Conservation (phyloP, 768 basidiomycete genomes). For the Pisolithus microcarpus region DNA sequence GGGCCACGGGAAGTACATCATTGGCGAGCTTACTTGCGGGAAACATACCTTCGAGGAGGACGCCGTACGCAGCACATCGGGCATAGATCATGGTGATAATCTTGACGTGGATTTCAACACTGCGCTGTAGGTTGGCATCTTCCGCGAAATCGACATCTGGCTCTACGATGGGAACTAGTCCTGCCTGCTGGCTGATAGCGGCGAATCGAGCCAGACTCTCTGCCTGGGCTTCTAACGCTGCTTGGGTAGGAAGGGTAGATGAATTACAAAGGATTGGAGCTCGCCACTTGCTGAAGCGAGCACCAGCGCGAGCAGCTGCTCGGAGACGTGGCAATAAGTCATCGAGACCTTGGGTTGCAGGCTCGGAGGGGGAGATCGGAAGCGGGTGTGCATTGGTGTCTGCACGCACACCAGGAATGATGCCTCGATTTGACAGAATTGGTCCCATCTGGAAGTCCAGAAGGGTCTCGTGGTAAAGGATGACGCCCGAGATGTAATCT, state of each 20-base stretch:
- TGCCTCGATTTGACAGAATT: conserved; percentile 36
- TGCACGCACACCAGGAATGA: conserved; percentile 45
- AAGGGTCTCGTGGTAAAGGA: conserved; percentile 43
- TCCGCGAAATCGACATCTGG: conserved; percentile 46
- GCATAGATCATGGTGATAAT: conserved; percentile 41
- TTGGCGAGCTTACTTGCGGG: not conserved
- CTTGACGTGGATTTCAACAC: conserved; percentile 40
- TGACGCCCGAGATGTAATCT: conserved; percentile 48
- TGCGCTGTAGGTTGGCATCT: conserved; percentile 39
- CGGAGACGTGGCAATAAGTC: conserved; percentile 36
- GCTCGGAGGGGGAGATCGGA: conserved; percentile 38
- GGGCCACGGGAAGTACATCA: not conserved
- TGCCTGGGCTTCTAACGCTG: conserved; percentile 39
- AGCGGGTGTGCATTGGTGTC: conserved; percentile 43
- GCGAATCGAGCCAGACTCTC: conserved; percentile 44
- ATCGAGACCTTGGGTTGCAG: conserved; percentile 44
- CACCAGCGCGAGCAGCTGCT: conserved; percentile 37
- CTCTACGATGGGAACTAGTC: conserved; percentile 47
- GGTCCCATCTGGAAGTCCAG: conserved; percentile 43
- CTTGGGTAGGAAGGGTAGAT: conserved; percentile 32
- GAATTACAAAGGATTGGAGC: conserved; percentile 42
- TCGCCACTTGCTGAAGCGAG: conserved; percentile 47
- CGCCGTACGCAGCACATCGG: conserved; percentile 37
- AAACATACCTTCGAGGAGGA: conserved; percentile 41
- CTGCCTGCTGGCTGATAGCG: conserved; percentile 44